Conservation (phyloP, 2,329 filamentous ascomycete genomes). For the Aphanoascus verrucosus region DNA sequence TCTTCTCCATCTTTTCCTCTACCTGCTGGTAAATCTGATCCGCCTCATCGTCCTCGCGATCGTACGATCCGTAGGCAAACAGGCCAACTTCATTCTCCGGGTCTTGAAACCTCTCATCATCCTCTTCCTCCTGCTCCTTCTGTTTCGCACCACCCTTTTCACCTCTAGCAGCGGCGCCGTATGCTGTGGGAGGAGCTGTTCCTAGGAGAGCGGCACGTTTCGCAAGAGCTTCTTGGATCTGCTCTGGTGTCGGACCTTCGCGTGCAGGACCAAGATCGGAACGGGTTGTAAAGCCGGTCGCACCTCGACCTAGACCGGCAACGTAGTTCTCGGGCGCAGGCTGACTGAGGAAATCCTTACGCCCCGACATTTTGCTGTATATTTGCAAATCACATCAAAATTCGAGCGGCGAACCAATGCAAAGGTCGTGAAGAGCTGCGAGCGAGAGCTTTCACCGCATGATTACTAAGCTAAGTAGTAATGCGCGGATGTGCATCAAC, state of each 20-base stretch:
- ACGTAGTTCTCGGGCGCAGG: conserved; percentile 81
- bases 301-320: conserved; percentile 91
- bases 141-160: conserved; percentile 50
- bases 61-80: conserved; percentile 90
- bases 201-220: conserved; percentile 81
- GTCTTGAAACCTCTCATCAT: conserved; percentile 79
- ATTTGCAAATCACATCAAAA: background rate
- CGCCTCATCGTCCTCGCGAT: conserved; percentile 94
- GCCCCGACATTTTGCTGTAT: conserved; percentile 43
- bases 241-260: conserved; percentile 91
- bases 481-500: background rate
- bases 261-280: conserved; percentile 91
- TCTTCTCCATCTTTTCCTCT: conserved; percentile 91
- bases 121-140: conserved; percentile 62
- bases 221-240: conserved; percentile 94
- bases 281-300: conserved; percentile 93
- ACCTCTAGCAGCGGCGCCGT: conserved; percentile 53
- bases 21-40: conserved; percentile 92
- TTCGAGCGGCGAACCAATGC: background rate
- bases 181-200: conserved; percentile 58
- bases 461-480: background rate
- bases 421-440: background rate
- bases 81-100: conserved; percentile 94
- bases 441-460: background rate
- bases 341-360: conserved; percentile 81